Base-by-base conservation (phyloP, 257 asterid genomes). In the Solanum microdontum region DNA sequence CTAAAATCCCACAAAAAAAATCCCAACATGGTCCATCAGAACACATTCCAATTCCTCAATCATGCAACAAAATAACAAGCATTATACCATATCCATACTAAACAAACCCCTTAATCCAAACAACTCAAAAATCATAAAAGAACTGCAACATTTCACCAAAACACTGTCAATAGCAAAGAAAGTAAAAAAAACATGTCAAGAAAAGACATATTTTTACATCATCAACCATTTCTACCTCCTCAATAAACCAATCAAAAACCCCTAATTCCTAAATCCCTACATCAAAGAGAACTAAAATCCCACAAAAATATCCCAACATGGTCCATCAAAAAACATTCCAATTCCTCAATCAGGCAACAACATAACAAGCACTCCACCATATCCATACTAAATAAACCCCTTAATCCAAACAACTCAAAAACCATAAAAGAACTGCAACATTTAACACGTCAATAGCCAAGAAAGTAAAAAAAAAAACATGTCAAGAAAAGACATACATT, bases 151-250 rank as follows among this genome's bases (percentile, higher is more conserved):
- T 66, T 68, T 62, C 79, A 62, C 45, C 62, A 34, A 37, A 24
- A 73, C 24, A 43, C 84, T 40, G 37, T 28, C 26, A 26, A 26
- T 15, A 43, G 28, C 85, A 45, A 17, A 45, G 37, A 79, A 79
- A 24, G 37, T 24, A 14, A 79, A 55, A 40, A 40, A 11, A 40
- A 21, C 33, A 24, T 79, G 36, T 23, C 21, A n/a, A 37, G 8
- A 75, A 39, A 75, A 75, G 6, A 2, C 24, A 6, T n/a, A 39
- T 6, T 77, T 76, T 24, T 13, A 77, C 91, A 83, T 84, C 85
- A 88, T 86, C 88, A 90, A 88, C 93, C 98, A 92, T 92, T 55
- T 87, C 30, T 68, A 30, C 84, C 79, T 45, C 77, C 43, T 58
- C 80, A 58, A 24, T 28, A 32, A n/a, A 83, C n/a, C 19, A 48